Base-by-base conservation (phyloP, 306 rosid species). In the Pyrus pyrifolia region DNA sequence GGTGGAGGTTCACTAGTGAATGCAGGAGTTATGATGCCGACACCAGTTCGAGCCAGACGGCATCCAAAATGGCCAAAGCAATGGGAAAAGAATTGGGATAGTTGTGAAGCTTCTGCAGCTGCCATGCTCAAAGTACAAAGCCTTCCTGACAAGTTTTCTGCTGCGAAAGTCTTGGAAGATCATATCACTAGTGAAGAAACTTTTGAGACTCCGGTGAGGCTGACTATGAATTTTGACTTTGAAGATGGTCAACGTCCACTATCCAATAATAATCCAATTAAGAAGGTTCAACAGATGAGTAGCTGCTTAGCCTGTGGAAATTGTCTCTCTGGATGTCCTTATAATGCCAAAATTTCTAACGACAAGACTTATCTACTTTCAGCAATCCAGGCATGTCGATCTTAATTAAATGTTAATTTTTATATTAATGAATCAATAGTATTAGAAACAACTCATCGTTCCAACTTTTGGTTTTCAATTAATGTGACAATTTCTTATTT, bases 1-100 rank as follows among this genome's bases (percentile, higher is more conserved):
- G 85, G 85, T 75, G 85, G 85, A 73, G 82, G 85, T 51, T 82
- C 79, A 42, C 73, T 82, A 14, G 76, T 73, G 61, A 82, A 82
- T 62, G 82, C 85, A 25, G 85, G 82, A 73, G 79, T 82, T 60
- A 82, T 78, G 76, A 18, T 82, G 67, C 73, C 85, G 12, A 61
- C 82, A 74, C 79, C 79, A 38, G 79, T 68, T 69, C 62, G 69
- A 6, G 76, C 74, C 13, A 68, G 85, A 73, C 59, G 76, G 55
- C 66, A 78, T 73, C 72, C 76, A 14, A 78, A 73, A 46, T 82
- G 85, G 82, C 85, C 85, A 82, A 78, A 42, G 17, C 81, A 78
- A 73, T 82, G 85, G 85, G 85, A 78, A 68, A 40, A 66, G 57
- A 77, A 82, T 61, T 82, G 85, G 82, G 35, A 68, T 27, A 27